A percentile compares a stretch with the other conserved stretches of the same genome.
Conservation (phyloP, 2,329 filamentous ascomycete species). For the Ophidiomyces ophidiicola region DNA sequence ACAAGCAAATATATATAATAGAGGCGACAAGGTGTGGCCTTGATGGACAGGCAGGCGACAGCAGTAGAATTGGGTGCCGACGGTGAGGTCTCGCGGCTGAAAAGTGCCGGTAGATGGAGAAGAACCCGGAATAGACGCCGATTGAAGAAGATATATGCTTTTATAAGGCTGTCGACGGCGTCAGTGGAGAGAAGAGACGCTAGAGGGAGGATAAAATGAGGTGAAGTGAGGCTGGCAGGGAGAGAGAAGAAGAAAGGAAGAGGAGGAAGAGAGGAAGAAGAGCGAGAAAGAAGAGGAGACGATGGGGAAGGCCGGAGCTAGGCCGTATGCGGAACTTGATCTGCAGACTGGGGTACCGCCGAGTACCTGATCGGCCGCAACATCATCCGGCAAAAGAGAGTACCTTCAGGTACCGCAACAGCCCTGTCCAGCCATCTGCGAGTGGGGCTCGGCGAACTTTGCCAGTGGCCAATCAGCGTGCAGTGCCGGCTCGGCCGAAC, state of each 20-base stretch:
- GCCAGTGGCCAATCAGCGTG: background rate
- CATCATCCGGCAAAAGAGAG: too few relatives aligned
- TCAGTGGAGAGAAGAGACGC: background rate
- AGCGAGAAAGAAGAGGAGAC: conserved; percentile 13
- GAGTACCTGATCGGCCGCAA: too few relatives aligned
- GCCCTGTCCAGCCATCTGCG: too few relatives aligned
- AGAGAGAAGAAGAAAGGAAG: conserved; percentile 15
- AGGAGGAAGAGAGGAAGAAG: conserved; percentile 14
- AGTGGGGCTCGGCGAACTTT: too few relatives aligned
- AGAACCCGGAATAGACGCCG: background rate
- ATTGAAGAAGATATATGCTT: background rate
- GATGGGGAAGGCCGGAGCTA: conserved; percentile 6
- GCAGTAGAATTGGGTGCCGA: background rate
- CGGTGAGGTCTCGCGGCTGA: conserved; percentile 4
- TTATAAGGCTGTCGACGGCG: background rate
- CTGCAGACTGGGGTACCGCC: background rate
- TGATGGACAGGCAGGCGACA: background rate
- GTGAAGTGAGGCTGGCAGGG: background rate
- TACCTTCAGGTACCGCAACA: background rate
- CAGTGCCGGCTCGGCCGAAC: background rate
- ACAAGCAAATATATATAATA: conserved; percentile 22
- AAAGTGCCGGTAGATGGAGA: conserved; percentile 4
- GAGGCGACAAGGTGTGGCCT: conserved; percentile 7
- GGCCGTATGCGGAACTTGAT: background rate
- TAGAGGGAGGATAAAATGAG: background rate